These are phyloP conservation scores for Pichia deserticola DNA, from an alignment of 805 yeast genomes.

Conservation along the genomic window DNA sequence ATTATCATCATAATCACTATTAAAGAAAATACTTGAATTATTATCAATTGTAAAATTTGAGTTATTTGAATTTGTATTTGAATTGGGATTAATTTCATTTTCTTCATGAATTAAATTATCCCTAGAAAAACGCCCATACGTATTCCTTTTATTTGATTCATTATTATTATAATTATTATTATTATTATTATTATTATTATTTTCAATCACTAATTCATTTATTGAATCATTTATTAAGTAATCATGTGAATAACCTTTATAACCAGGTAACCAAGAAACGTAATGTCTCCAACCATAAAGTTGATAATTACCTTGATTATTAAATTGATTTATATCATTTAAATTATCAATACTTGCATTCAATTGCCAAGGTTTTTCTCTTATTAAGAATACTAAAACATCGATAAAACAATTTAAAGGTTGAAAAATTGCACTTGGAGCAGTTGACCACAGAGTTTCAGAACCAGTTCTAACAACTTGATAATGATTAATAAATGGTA, in stretches of 20 bases:
- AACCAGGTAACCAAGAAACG: constrained; percentile 25
- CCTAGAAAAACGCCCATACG: not conserved
- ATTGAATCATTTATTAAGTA: not conserved
- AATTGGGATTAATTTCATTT: not conserved
- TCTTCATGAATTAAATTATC: not conserved
- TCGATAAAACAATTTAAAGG: constrained; percentile 79
- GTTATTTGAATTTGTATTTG: not conserved
- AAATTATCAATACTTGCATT: constrained; percentile 22
- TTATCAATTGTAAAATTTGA: not conserved
- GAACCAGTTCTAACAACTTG: constrained; percentile 39
- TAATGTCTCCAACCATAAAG: constrained; percentile 16
- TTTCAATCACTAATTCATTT: constrained; percentile 6
- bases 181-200: not conserved
- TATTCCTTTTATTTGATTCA: not conserved
- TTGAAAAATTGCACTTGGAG: constrained; percentile 67
- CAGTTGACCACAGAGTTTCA: constrained; percentile 54
- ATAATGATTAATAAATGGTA: constrained; percentile 64
- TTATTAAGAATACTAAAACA: constrained; percentile 60
- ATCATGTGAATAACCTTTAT: constrained; percentile 4
- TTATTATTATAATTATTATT: not conserved
- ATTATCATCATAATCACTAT: not conserved
- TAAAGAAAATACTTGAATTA: no score
- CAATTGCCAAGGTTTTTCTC: constrained; percentile 73
- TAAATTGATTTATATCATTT: not conserved
- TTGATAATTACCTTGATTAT: not conserved